These are phyloP conservation scores for Lepiota brunneoincarnata DNA, from an alignment of 768 basidiomycete genomes.

Conservation along the genomic window DNA sequence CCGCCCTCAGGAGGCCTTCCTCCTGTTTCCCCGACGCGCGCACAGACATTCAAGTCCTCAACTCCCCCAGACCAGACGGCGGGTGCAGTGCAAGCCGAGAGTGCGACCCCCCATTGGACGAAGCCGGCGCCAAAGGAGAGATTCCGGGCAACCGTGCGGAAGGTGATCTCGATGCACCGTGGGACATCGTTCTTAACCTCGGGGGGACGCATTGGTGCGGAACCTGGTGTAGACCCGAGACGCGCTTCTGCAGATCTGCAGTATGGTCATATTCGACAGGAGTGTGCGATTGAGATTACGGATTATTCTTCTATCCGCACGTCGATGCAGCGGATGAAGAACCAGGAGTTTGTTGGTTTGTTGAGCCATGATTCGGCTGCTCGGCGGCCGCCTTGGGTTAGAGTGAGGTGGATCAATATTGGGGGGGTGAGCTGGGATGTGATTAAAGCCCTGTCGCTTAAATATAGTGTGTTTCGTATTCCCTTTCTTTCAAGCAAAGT, in stretches of 20 bases:
- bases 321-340: slow-evolving; percentile 54
- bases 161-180: slow-evolving; percentile 61
- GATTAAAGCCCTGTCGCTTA: slow-evolving; percentile 61
- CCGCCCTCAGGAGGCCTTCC: neutral
- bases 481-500: neutral
- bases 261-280: slow-evolving; percentile 56
- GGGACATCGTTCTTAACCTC: slow-evolving; percentile 40
- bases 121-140: slow-evolving; percentile 41
- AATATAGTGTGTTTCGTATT: slow-evolving; percentile 49
- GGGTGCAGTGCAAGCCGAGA: neutral
- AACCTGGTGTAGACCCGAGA: slow-evolving; percentile 71
- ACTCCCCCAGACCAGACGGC: too few species aligned
- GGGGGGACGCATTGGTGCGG: slow-evolving; percentile 45
- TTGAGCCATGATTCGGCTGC: slow-evolving; percentile 44
- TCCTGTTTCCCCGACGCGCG: neutral
- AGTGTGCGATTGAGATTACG: slow-evolving; percentile 63
- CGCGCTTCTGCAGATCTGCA: slow-evolving; percentile 51
- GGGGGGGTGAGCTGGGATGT: slow-evolving; percentile 73
- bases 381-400: slow-evolving; percentile 56
- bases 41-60: too few species aligned
- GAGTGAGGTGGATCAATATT: slow-evolving; percentile 74
- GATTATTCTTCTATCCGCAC: slow-evolving; percentile 63
- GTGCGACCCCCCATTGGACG: slow-evolving; percentile 16
- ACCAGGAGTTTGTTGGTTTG: slow-evolving; percentile 57
- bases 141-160: slow-evolving; percentile 55